Base-by-base conservation (phyloP, 73 alveolate species). In the Urostyla sp. region DNA sequence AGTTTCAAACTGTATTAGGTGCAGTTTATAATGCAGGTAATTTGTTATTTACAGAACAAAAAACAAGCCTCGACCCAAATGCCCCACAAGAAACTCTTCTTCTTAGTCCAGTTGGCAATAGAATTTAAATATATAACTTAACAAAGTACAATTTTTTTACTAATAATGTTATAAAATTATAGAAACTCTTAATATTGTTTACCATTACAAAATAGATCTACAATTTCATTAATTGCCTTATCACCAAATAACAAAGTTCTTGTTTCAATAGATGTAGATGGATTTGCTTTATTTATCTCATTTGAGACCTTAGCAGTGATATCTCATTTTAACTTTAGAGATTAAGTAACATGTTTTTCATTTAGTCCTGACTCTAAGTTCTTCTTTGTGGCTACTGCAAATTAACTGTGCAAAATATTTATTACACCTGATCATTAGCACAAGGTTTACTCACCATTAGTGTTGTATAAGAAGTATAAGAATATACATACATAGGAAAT, bases 401-500 rank as follows among this genome's bases (percentile, higher is more conserved):
- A 89, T 26, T 51, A 77, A 34, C 91, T 89, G 32, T 44, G 91
- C 0, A 89, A 87, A 73, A 90, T 94, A 43, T 94, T 94, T 58
- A 95, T 89, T 85, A 84, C 85, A 76, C 97, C 98, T 0, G 23
- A 40, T 43, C 74, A 66, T 50, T 58, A 75, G 51, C 91, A 77
- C 58, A 94, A 91, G 73, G 89, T 69, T 36, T 91, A 89, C 74
- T 94, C 91, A n/a, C 97, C 98, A 15, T 73, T 94, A 45, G 86
- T 82, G 18, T 66, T 90, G 52, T 90, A 91, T 61, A 85, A 89
- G 76, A 94, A 92, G 77, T 94, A 91, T 61, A 84, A 85, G 8
- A 61, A 90, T 35, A 77, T 92, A 77, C 98, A 96, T 83, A 90
- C 94, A 28, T 96, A 94, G 49, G 89, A 80, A 58, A 93, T 96